These are phyloP conservation scores for Eucalyptus pumila DNA, from an alignment of 345 rosid genomes.

Conservation along the genomic window DNA sequence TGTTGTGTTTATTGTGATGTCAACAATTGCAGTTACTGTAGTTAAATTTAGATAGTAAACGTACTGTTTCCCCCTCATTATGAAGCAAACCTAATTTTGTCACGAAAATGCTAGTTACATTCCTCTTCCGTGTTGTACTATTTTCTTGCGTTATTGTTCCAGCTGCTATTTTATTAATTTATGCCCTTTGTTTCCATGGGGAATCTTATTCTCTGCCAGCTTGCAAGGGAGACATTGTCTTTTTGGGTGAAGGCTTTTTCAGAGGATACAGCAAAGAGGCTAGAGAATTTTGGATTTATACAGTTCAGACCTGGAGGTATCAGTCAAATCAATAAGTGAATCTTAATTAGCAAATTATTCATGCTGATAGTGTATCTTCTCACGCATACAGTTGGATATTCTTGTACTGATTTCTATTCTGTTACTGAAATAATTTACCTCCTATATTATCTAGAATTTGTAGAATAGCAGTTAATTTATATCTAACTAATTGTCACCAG, in stretches of 20 bases:
- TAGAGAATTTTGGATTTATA: conserved; percentile 93
- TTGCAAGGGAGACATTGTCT: conserved; percentile 91
- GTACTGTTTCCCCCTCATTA: neutral
- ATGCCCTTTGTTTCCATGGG: neutral
- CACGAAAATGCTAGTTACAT: neutral
- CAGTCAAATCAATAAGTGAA: neutral
- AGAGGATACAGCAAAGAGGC: conserved; percentile 90
- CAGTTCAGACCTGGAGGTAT: conserved; percentile 96
- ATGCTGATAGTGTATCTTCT: neutral
- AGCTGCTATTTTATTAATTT: neutral
- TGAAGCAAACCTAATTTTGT: neutral
- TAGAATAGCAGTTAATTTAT: neutral
- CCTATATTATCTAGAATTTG: neutral
- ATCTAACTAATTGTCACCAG: neutral
- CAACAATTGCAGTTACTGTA: neutral
- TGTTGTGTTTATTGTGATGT: neutral
- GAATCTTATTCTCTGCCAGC: conserved; percentile 27
- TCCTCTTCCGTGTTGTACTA: neutral
- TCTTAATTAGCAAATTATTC: neutral
- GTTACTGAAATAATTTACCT: neutral
- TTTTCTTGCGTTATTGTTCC: neutral
- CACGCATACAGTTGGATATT: neutral
- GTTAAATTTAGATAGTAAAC: neutral
- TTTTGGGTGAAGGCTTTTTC: conserved; percentile 99
- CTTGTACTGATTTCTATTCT: neutral